Base-by-base conservation (phyloP, 169 alveolate species). In the Babesia divergens region DNA sequence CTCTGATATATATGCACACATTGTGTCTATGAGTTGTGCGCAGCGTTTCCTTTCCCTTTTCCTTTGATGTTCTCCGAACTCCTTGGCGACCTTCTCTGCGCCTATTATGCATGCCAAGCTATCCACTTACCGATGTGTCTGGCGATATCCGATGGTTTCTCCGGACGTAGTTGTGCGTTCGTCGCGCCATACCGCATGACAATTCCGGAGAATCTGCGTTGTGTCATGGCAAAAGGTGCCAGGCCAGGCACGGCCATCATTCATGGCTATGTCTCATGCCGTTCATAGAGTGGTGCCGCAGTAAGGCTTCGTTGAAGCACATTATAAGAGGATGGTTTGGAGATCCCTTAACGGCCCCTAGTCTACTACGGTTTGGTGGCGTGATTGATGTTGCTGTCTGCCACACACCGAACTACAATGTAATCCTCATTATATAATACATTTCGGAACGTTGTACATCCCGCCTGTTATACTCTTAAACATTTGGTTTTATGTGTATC, bases 81-180 rank as follows among this genome's bases (percentile, higher is more conserved):
- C 72, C 72, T 62, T 62, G 35, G 72, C 72, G 22, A 62, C 72
- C 59, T 47, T 62, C 35, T 62, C 72, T 62, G 50, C 35, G 6
- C 13, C 6, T 3, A 0, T 11, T 35, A 11, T 29, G 11, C 11
- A 1, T 11, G 16, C n/a, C 6, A 24, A 13, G 24, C 18, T 28
- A 8, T 46, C 44, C 29, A 52, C 74, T 18, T 13, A 77, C 86
- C 86, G n/a, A 77, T 58, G 34, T 49, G 49, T 37, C 65, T 65
- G 6, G 86, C 59, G 24, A 77, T 46, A 40, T 67, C 68, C 29
- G 75, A 56, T n/a, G 86, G 86, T 32, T 64, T 67, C 37, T 34
- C 62, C 18, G 34, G 16, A 0, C 35, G 34, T 44, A 47, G 62
- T 26, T 31, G 29, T 3, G 18, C 58, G 18, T 31, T 46, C 7